Conservation (phyloP, 2,329 filamentous ascomycete species). For the Claviceps sp. region DNA sequence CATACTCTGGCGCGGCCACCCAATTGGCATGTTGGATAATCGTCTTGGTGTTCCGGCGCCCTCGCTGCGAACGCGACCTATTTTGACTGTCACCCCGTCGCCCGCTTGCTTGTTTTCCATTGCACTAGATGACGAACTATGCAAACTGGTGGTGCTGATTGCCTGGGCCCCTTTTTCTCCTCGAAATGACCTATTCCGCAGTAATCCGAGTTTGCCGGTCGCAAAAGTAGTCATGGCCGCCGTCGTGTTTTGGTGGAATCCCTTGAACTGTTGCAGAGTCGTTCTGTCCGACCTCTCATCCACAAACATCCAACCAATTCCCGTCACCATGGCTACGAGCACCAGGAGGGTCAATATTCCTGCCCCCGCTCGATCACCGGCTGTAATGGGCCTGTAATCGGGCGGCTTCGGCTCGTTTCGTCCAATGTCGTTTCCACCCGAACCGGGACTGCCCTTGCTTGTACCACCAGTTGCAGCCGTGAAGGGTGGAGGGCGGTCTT, state of each 20-base stretch:
- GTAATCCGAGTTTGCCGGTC: conserved; percentile 7
- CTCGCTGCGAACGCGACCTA: conserved; percentile 11
- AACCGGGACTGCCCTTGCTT: conserved; percentile 32
- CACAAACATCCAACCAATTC: conserved; percentile 33
- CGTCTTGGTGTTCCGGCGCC: conserved; percentile 12
- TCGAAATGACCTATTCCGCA: not conserved
- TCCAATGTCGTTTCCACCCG: conserved; percentile 33
- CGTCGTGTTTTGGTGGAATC: conserved; percentile 10
- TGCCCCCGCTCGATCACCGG: conserved; percentile 55
- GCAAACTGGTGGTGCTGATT: conserved; percentile 8
- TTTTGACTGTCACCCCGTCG: conserved; percentile 7
- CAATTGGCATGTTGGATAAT: conserved; percentile 23
- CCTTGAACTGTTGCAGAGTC: conserved; percentile 18
- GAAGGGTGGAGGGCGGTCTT: conserved; percentile 26
- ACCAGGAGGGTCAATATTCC: conserved; percentile 48
- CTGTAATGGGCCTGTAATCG: conserved; percentile 24
- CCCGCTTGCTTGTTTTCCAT: conserved; percentile 9
- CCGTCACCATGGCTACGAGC: conserved; percentile 39
- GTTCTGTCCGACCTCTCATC: conserved; percentile 31
- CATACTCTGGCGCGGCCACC: conserved; percentile 17
- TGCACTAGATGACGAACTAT: conserved; percentile 11
- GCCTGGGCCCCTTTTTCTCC: conserved; percentile 12
- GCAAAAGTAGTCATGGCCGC: conserved; percentile 8
- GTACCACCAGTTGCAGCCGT: conserved; percentile 44
- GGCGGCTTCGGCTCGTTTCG: conserved; percentile 17